Base-by-base conservation (phyloP, 768 basidiomycete species). In the Phanerochaete sordida region DNA sequence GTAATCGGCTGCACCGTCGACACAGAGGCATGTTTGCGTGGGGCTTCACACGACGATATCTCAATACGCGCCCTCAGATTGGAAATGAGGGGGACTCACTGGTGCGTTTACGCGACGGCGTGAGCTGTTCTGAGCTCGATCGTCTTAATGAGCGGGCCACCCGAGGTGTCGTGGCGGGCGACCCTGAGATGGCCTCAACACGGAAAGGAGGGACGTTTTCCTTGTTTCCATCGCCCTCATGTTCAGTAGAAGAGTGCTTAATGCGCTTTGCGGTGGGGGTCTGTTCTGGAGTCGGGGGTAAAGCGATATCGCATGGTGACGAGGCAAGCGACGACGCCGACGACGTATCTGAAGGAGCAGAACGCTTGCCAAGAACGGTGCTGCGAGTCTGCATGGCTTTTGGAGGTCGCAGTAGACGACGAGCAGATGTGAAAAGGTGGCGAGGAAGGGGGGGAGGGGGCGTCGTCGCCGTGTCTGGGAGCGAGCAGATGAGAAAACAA, bases 121-220 rank as follows among this genome's bases (percentile, higher is more conserved):
- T 67, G 21, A 68, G 57, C 31, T 63, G 30, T 59, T 72, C 76
- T 15, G 74, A 74, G 43, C 69, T 77, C 8, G 73, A 73, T 9
- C 76, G 73, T 24, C 79, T 71, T 27, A 77, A 66, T 19, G 75
- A 72, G 59, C 83, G 75, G 4, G 77, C 57, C 12, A 70, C 58
- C 8, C 71, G 33, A 43, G 53, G 66, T 19, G 64, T 50, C 43
- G 68, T 71, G 7, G n/a, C n/a, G n/a, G 69, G 55, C 28, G 77
- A 75, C 5, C 39, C 39, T 45, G 69, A 76, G 63, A 79, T 60
- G 13, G 70, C 62, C 48, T 81, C 77, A 31, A 68, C 63, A 48
- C 71, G 72, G 63, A 81, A 79, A 1, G 89, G 89, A n/a, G 88
- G 86, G 19, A 90, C 79, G 65, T 91, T 91, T 71, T 91, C 89